phyloP scores from a whole-genome alignment of 352 stramenopile species.

The Phytophthora pisi region DNA sequence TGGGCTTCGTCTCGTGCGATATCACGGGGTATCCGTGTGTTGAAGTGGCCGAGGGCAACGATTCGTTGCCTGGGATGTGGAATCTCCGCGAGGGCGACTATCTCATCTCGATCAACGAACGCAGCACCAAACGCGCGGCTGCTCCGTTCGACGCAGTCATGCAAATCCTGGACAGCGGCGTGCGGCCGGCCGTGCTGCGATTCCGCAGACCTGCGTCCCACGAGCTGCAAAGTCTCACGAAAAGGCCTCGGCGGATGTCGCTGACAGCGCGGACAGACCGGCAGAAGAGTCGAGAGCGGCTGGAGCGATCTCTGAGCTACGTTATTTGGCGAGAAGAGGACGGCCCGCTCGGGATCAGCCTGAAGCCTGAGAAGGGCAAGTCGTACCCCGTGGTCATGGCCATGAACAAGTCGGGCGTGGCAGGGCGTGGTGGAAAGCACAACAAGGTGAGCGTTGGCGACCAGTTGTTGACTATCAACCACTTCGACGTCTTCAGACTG shows the following conservation, averaged over 20 bases:
- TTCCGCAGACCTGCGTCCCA: constrained; percentile 57
- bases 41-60: constrained; percentile 57
- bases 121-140: constrained; percentile 40
- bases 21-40: constrained; percentile 63
- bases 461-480: constrained; percentile 73
- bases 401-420: constrained; percentile 42
- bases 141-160: constrained; percentile 56
- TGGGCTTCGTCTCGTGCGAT: constrained; percentile 53
- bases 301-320: constrained; percentile 67
- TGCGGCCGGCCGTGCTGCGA: constrained; percentile 64
- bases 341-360: constrained; percentile 54
- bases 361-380: constrained; percentile 57
- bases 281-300: constrained; percentile 51
- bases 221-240: constrained; percentile 47
- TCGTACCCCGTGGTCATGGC: constrained; percentile 62
- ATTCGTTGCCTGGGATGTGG: constrained; percentile 71
- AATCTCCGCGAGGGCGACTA: constrained; percentile 65
- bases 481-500: constrained; percentile 64
- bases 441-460: constrained; percentile 51
- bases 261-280: constrained; percentile 23
- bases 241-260: constrained; percentile 17
- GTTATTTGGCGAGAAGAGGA: constrained; percentile 76
- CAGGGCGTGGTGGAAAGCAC: constrained; percentile 35
- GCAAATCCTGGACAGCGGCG: constrained; percentile 64
- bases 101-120: constrained; percentile 65